These are phyloP conservation scores for Biancaea sappan DNA, from an alignment of 306 rosid genomes.

Conservation along the genomic window DNA sequence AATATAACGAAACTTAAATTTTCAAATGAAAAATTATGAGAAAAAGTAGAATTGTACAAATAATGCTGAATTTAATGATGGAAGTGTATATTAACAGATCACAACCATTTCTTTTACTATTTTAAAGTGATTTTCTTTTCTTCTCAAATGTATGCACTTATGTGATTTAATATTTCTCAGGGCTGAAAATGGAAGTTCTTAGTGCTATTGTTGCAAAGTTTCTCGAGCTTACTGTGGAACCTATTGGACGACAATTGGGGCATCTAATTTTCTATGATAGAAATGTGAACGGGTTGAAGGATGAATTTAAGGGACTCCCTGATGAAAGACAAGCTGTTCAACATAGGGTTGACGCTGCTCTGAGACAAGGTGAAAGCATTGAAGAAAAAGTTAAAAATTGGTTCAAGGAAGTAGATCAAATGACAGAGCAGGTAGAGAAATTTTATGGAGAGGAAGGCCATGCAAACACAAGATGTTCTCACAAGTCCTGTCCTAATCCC, in stretches of 20 bases:
- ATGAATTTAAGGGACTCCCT: not conserved
- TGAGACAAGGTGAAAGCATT: not conserved
- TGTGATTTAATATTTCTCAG: too few species aligned
- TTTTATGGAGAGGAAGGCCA: not conserved
- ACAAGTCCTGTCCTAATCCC: not conserved
- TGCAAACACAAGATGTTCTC: not conserved
- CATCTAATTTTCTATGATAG: not conserved
- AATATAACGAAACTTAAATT: too few species aligned
- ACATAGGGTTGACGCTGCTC: not conserved
- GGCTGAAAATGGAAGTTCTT: too few species aligned
- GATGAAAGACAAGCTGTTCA: not conserved
- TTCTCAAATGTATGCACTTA: too few species aligned
- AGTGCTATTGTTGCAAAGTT: too few species aligned
- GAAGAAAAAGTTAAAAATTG: not conserved
- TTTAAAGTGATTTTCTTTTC: too few species aligned
- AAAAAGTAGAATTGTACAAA: too few species aligned
- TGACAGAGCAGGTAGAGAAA: not conserved
- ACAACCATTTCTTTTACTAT: too few species aligned
- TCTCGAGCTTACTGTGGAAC: too few species aligned
- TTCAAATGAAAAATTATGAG: too few species aligned
- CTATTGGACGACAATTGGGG: not conserved
- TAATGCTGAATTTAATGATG: too few species aligned
- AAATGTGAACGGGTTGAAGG: not conserved
- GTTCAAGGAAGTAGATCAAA: not conserved
- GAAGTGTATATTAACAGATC: too few species aligned